These are phyloP conservation scores for Coemansia sp. DNA, from an alignment of 192 early-diverging fungal genomes.

Conservation along the genomic window DNA sequence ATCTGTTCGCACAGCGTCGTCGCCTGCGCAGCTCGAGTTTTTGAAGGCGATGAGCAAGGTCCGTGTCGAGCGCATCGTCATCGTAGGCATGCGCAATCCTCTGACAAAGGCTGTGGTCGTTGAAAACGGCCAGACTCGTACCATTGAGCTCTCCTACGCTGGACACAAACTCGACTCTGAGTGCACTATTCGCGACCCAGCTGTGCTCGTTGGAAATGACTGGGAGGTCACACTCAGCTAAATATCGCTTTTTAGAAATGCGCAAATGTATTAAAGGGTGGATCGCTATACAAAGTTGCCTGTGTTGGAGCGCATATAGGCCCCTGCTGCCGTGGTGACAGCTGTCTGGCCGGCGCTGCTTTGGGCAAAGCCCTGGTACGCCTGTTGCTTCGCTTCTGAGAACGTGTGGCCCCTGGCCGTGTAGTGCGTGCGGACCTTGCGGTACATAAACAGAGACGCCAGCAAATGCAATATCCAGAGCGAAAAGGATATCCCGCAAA, in stretches of 20 bases:
- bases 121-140: constrained; percentile 27
- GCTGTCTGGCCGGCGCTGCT: constrained; percentile 52
- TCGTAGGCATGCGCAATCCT: constrained; percentile 38
- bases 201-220: constrained; percentile 40
- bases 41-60: constrained; percentile 24
- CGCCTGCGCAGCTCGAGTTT: constrained; percentile 18
- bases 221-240: constrained; percentile 49
- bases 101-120: constrained; percentile 35
- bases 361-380: constrained; percentile 58
- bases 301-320: constrained; percentile 46
- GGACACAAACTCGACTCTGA: constrained; percentile 16
- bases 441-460: constrained; percentile 58
- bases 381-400: constrained; percentile 66
- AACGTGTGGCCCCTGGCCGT: constrained; percentile 68
- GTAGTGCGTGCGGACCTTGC: constrained; percentile 65
- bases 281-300: constrained; percentile 30
- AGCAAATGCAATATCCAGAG: constrained; percentile 66
- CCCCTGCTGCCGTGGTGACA: constrained; percentile 28
- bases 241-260: not conserved
- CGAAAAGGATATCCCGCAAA: constrained; percentile 63
- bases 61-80: constrained; percentile 49
- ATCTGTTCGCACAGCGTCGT: constrained; percentile 14
- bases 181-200: constrained; percentile 51
- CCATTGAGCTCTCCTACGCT: constrained; percentile 29
- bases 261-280: not conserved